phyloP scores from a whole-genome alignment of 208 protist species.

The Crithidia fasciculata region DNA sequence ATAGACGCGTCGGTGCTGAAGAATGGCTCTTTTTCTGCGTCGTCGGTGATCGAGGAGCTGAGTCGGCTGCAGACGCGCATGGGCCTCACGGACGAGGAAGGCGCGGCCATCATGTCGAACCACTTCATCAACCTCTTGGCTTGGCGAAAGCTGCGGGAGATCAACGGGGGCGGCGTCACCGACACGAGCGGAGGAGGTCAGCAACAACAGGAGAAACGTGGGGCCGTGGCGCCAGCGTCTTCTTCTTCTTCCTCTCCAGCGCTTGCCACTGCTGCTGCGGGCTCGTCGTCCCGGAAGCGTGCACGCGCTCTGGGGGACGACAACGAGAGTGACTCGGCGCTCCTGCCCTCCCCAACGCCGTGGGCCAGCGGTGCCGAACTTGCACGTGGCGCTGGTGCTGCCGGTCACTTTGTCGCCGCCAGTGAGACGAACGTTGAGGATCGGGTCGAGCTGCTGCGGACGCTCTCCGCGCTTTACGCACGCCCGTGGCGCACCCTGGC shows the following conservation, averaged over 20 bases:
- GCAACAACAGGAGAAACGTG: neutral
- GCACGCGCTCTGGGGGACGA: neutral
- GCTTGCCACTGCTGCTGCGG: neutral
- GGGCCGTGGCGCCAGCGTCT: neutral
- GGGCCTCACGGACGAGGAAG: slow-evolving; percentile 56
- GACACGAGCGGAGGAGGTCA: neutral
- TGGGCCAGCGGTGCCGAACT: slow-evolving; percentile 58
- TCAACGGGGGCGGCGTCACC: slow-evolving; percentile 38
- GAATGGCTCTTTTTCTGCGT: slow-evolving; percentile 66
- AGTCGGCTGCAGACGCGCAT: slow-evolving; percentile 41
- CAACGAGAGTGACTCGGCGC: neutral
- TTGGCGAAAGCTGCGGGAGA: slow-evolving; percentile 76
- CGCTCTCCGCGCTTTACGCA: slow-evolving; percentile 65
- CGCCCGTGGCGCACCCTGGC: slow-evolving; percentile 58
- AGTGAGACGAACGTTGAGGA: slow-evolving; percentile 69
- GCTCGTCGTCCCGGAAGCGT: slow-evolving; percentile 19
- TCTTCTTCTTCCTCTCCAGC: neutral
- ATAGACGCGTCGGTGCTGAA: slow-evolving; percentile 55
- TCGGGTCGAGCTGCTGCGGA: slow-evolving; percentile 62
- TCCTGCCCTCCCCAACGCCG: slow-evolving; percentile 66
- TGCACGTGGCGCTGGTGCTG: neutral
- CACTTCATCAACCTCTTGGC: slow-evolving; percentile 90
- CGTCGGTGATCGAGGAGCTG: slow-evolving; percentile 64
- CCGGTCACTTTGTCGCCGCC: slow-evolving; percentile 58
- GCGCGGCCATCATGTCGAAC: slow-evolving; percentile 74